These are phyloP conservation scores for Lactifluus subvellereus DNA, from an alignment of 768 basidiomycete species.

Conservation along the genomic window DNA sequence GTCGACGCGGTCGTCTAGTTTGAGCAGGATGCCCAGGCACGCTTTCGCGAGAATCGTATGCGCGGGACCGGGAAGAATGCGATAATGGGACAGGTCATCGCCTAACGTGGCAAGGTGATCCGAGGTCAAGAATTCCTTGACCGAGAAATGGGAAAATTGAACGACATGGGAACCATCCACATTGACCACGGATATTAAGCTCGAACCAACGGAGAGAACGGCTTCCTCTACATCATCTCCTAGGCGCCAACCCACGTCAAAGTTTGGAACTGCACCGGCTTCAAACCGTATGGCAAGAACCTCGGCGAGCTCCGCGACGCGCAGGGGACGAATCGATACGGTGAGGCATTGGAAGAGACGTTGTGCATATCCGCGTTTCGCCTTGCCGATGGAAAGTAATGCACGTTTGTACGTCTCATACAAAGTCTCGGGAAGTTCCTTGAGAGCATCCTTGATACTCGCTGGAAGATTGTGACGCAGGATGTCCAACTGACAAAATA, in stretches of 20 bases:
- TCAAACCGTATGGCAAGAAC: not conserved
- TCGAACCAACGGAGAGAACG: conserved; percentile 5
- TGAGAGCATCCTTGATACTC: not conserved
- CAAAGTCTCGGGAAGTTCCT: not conserved
- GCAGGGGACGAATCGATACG: conserved; percentile 4
- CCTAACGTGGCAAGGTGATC: not conserved
- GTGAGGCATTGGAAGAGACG: conserved; percentile 1
- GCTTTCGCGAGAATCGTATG: not conserved
- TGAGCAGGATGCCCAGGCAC: not conserved
- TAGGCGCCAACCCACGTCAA: not conserved
- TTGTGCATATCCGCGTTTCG: not conserved
- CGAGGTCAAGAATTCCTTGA: conserved; percentile 9
- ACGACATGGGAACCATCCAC: not conserved
- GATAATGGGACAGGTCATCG: not conserved
- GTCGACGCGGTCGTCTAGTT: not conserved
- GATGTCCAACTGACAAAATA: not conserved
- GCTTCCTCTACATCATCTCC: not conserved
- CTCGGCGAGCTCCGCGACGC: not conserved
- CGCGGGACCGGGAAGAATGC: not conserved
- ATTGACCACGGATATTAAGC: not conserved
- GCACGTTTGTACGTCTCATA: not conserved
- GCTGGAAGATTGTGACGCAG: not conserved
- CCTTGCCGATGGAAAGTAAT: not conserved
- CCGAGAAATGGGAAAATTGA: conserved; percentile 7
- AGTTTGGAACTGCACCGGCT: not conserved